Evolutionary conservation across 2,329 filamentous ascomycete genomes (phyloP), one percentile per base, ranked within the genome.

Genomic region (Blumeriella jaapii): DNA sequence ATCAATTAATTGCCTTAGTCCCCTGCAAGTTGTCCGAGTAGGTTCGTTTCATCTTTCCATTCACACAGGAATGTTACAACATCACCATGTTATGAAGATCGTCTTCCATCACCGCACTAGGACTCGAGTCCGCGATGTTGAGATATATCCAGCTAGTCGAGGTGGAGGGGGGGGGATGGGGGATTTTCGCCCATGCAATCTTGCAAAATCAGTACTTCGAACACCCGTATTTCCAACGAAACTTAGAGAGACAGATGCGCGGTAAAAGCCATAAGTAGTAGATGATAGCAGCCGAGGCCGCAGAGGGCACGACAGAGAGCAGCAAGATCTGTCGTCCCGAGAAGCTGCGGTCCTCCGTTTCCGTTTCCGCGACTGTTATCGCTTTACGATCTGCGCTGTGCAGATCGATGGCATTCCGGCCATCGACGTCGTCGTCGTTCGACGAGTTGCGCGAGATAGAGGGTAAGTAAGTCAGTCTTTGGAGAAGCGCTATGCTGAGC

Each of bases 21-120:
- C 22, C 19, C 29, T 32, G n/a, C n/a, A n/a, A n/a, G n/a, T 33
- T 19, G 2, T 37, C 28, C 2, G 40, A 35, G 19, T 39, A 38
- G 14, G 30, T 28, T 4, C 8, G 35, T 1, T 29, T 29, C 12
- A 25, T 23, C 16, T 24, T 26, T 15, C 19, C 25, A 8, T 22
- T 12, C 9, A 13, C 1, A 19, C 14, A 15, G 5, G 22, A n/a
- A 23, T 39, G 40, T 7, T 32, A 15, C n/a, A 40, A 7, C 22
- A 32, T 17, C 18, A 42, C 27, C 14, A 29, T 24, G 20, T 27
- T 40, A 17, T 25, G 24, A 11, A 16, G 32, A 4, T 30, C 23
- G 4, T 34, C 29, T 30, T 40, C 40, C 16, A 29, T 31, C 4
- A 26, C 8, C 2, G 31, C 31, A 37, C 33, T 39, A 3, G 34